Base-by-base conservation (phyloP, 495 filamentous ascomycete genomes). In the Aspergillus haitiensis region DNA sequence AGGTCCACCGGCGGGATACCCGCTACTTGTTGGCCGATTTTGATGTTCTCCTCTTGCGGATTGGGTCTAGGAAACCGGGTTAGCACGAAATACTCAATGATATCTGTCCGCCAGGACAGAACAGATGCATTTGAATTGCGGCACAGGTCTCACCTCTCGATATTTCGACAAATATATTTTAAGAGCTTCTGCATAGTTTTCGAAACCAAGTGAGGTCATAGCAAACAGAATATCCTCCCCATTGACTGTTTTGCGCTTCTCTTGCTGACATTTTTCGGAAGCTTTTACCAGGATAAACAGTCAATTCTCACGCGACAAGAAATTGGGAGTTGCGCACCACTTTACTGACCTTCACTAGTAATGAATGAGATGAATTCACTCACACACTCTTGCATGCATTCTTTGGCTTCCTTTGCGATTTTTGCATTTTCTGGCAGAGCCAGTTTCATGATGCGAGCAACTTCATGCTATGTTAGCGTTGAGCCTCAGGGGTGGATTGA, bases 331-430 rank as follows among this genome's bases (percentile, higher is more conserved):
- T 45, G 31, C 7, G 15, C 15, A 62, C 49, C 62, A 39, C 6
- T 36, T 53, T n/a, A 37, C 71, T 56, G 69, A 96, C 94, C 94
- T 83, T 98, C 94, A 73, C 93, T 97, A 32, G 94, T 98, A 75
- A 98, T 98, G 80, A 98, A 98, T 15, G 93, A 97, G 80, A 98
- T 98, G 76, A 98, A 98, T 82, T 98, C 94, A 87, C 93, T 97
- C 60, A 98, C 94, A 69, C 94, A 98, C 78, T 98, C 94, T 74
- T 98, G 94, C 94, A 98, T 98, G 77, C 94, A 98, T 72, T 98
- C 94, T 73, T 98, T 98, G 35, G 94, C 94, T 74, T 98, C 94
- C 69, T 98, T 98, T 44, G 94, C 94, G 62, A 98, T 98, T 81
- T 98, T 98, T 56, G 94, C 94, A 73, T 98, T 98, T 63, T 98